Percentiles rank a stretch among this genome's conserved stretches.
phyloP scores from a whole-genome alignment of 306 rosid genomes.

The Urtica urens region DNA sequence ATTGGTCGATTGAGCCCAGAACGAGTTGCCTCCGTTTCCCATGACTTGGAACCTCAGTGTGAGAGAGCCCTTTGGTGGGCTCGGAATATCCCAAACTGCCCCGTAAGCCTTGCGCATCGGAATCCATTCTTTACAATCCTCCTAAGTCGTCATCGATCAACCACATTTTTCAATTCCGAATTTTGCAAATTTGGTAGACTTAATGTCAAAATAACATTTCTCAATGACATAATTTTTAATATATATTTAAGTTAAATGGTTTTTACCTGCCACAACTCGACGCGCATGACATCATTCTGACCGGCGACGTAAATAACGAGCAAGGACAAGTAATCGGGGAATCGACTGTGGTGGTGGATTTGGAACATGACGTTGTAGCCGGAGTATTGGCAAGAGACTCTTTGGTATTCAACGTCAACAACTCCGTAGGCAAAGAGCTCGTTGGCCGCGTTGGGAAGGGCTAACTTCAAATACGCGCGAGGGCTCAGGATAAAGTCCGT shows the following conservation, averaged over 20 bases:
- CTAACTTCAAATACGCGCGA: conserved; percentile 29
- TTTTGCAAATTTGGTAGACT: background rate
- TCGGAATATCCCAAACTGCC: conserved; percentile 49
- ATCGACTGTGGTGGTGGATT: conserved; percentile 50
- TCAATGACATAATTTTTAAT: background rate
- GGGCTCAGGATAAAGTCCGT: conserved; percentile 48
- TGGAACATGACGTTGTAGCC: conserved; percentile 26
- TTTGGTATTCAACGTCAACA: conserved; percentile 37
- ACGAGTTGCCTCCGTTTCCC: conserved; percentile 25
- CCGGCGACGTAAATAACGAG: conserved; percentile 35
- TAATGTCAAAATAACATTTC: background rate
- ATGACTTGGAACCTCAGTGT: conserved; percentile 52
- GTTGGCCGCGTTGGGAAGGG: conserved; percentile 8
- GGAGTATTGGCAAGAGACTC: conserved; percentile 42
- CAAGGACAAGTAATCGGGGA: conserved; percentile 52
- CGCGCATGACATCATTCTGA: conserved; percentile 42
- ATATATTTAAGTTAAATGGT: background rate
- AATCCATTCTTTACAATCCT: conserved; percentile 52
- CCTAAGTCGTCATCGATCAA: conserved; percentile 18
- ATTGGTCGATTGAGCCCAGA: conserved; percentile 40
- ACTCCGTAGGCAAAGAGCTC: conserved; percentile 32
- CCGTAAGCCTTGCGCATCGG: conserved; percentile 52
- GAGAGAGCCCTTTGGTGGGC: conserved; percentile 45
- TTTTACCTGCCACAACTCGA: conserved; percentile 38
- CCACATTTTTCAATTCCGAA: background rate